Evolutionary conservation across 2,329 filamentous ascomycete species (phyloP).

Genomic region (Trichoderma sp.): DNA sequence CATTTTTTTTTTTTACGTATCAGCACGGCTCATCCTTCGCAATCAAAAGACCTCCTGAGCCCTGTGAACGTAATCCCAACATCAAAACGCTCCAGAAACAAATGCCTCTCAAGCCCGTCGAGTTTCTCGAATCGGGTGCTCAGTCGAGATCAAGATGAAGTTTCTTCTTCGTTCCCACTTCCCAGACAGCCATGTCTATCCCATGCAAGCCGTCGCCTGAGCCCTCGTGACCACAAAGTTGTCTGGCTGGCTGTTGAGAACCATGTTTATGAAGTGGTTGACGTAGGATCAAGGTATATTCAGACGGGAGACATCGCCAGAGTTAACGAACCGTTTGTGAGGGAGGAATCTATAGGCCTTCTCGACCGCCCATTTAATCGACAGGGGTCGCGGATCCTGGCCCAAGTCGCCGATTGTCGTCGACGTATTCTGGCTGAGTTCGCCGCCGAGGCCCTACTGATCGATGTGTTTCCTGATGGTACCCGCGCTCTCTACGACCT

Average conservation of each 20-base stretch:
- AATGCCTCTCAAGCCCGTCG: neutral
- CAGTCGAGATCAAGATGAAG: slow-evolving; percentile 28
- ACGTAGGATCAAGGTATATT: slow-evolving; percentile 35
- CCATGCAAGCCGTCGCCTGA: slow-evolving; percentile 39
- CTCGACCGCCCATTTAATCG: slow-evolving; percentile 30
- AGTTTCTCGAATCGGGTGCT: neutral
- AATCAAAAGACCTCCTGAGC: neutral
- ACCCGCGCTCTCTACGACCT: slow-evolving; percentile 36
- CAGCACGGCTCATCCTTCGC: neutral
- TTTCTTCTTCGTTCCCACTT: slow-evolving; percentile 40
- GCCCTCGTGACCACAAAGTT: slow-evolving; percentile 40
- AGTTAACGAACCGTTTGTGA: slow-evolving; percentile 32
- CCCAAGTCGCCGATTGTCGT: slow-evolving; percentile 38
- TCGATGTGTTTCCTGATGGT: slow-evolving; percentile 39
- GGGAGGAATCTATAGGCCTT: slow-evolving; percentile 30
- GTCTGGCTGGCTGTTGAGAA: slow-evolving; percentile 37
- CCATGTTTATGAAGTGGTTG: slow-evolving; percentile 34
- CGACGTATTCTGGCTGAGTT: slow-evolving; percentile 31
- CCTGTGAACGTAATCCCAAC: neutral
- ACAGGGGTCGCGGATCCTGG: slow-evolving; percentile 30
- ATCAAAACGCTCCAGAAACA: neutral
- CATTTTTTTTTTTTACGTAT: too few species aligned
- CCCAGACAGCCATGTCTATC: slow-evolving; percentile 38
- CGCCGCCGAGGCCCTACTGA: slow-evolving; percentile 33
- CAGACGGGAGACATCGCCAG: slow-evolving; percentile 31